A percentile compares a stretch with the other conserved stretches of the same genome.
Evolutionary conservation across 2,329 filamentous ascomycete species (phyloP).

Genomic region (Epicoccum sorghinum): DNA sequence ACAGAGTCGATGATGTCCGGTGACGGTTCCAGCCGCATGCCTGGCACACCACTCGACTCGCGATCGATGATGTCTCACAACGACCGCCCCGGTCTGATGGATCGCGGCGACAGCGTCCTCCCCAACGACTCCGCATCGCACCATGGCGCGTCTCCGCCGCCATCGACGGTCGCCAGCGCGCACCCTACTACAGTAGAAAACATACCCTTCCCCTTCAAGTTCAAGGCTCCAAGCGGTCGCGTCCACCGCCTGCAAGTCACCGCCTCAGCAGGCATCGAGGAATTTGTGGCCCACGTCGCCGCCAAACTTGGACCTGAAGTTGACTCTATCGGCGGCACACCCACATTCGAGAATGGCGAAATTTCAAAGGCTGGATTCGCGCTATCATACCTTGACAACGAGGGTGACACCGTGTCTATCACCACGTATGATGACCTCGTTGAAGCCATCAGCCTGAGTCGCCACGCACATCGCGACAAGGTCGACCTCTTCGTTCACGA

Average conservation of each 20-base stretch:
- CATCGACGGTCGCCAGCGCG: slow-evolving; percentile 67
- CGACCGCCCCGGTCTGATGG: slow-evolving; percentile 61
- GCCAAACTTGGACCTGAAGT: slow-evolving; percentile 85
- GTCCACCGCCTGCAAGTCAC: slow-evolving; percentile 90
- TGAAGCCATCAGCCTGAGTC: slow-evolving; percentile 85
- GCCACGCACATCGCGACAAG: slow-evolving; percentile 81
- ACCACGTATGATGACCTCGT: slow-evolving; percentile 92
- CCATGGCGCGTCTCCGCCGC: slow-evolving; percentile 76
- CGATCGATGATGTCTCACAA: slow-evolving; percentile 86
- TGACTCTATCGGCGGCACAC: slow-evolving; percentile 81
- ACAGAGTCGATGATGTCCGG: slow-evolving; percentile 97
- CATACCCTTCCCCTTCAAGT: slow-evolving; percentile 93
- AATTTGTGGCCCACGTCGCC: slow-evolving; percentile 77
- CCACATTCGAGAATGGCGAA: slow-evolving; percentile 78
- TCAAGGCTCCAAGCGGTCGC: slow-evolving; percentile 94
- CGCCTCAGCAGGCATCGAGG: slow-evolving; percentile 78
- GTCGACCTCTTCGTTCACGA: slow-evolving; percentile 97
- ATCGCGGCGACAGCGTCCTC: slow-evolving; percentile 82
- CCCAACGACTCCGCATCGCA: slow-evolving; percentile 96
- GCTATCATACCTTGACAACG: slow-evolving; percentile 93
- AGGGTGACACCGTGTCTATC: slow-evolving; percentile 95
- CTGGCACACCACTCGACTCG: slow-evolving; percentile 65
- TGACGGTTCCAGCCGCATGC: slow-evolving; percentile 76
- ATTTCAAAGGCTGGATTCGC: slow-evolving; percentile 82
- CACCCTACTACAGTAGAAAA: slow-evolving; percentile 64